Percentiles rank a stretch among this genome's conserved stretches.
Conservation (phyloP, 176 grass and related monocot genomes). For the Dendrocalamus sinicus region DNA sequence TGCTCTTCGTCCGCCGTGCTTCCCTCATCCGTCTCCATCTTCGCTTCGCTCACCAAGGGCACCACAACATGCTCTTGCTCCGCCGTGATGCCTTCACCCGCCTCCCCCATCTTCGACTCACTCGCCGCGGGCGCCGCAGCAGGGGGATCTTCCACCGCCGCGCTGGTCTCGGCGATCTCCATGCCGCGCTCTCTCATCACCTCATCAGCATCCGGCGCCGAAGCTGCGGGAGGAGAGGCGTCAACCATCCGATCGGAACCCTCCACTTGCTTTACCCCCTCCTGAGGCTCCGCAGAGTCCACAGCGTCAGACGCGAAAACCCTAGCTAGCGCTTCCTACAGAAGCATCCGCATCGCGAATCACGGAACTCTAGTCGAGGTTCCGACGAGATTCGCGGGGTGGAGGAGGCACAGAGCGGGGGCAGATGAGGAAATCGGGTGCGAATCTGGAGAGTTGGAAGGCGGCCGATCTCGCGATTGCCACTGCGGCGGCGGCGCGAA, state of each 20-base stretch:
- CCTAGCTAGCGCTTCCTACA: slow-evolving; percentile 40
- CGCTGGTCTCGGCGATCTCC: slow-evolving; percentile 15
- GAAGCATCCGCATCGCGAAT: slow-evolving; percentile 23
- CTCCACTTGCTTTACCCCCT: not conserved
- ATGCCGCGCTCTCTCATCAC: not conserved
- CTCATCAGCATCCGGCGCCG: not conserved
- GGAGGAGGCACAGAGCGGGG: not conserved
- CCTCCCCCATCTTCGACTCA: not conserved
- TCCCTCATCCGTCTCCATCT: not conserved
- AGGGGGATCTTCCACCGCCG: not conserved
- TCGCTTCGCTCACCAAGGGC: not conserved
- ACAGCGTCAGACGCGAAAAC: slow-evolving; percentile 40
- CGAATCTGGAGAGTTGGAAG: slow-evolving; percentile 33
- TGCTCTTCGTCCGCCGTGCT: not conserved
- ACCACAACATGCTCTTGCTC: not conserved
- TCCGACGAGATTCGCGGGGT: not conserved
- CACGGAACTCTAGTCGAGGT: not conserved
- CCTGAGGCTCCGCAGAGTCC: slow-evolving; percentile 7
- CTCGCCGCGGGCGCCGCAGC: not conserved
- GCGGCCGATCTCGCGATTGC: not conserved
- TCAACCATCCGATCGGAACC: slow-evolving; percentile 8
- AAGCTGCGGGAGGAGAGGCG: not conserved
- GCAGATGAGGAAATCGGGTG: not conserved
- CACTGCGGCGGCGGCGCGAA: not conserved
- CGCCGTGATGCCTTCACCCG: not conserved